Base-by-base conservation (phyloP, 2,329 filamentous ascomycete genomes). In the Cordyceps militaris region DNA sequence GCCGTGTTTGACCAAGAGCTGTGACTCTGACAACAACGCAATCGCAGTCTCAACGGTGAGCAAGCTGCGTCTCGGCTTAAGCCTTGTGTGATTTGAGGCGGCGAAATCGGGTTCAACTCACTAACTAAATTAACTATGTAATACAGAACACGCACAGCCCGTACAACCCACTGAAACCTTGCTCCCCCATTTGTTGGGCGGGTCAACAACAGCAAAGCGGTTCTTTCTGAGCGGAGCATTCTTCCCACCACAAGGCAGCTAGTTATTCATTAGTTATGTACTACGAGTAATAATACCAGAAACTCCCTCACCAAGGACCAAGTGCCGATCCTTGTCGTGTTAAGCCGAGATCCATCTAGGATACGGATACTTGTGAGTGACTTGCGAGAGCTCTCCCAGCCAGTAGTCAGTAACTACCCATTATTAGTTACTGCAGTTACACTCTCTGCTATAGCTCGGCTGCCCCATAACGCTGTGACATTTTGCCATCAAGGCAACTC, bases 301-400 rank as follows among this genome's bases (percentile, higher is more conserved):
- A 57, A 51, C 55, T 57, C 55, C 40, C 47, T 51, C 46, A 57
- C 55, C 44, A 42, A 32, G 19, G 13, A n/a, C 11, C 40, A 43
- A 49, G 36, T 50, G 54, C 54, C 54, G 54, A 57, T 57, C 54
- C 44, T 44, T 43, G n/a, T 56, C 44, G 46, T 14, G 46, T 40
- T 57, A 57, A 51, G 55, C 55, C 55, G 55, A 57, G 46, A 48
- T n/a, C 28, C 16, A 44, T 43, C 28, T 26, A 6, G 19, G 19
- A 16, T 26, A 38, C 14, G 34, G 8, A 16, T 56, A 57, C 55
- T 44, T 57, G 1, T 0, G 47, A 51, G 55, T 57, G 55, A 60
- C 55, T 65, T 60, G 60, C 63, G 19, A 26, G 46, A 32, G 21
- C 36, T 40, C 19, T 21, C 51, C 24, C 23, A 21, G 43, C 38